Conservation (phyloP, 164 flowering plant species). For the Santalum album region DNA sequence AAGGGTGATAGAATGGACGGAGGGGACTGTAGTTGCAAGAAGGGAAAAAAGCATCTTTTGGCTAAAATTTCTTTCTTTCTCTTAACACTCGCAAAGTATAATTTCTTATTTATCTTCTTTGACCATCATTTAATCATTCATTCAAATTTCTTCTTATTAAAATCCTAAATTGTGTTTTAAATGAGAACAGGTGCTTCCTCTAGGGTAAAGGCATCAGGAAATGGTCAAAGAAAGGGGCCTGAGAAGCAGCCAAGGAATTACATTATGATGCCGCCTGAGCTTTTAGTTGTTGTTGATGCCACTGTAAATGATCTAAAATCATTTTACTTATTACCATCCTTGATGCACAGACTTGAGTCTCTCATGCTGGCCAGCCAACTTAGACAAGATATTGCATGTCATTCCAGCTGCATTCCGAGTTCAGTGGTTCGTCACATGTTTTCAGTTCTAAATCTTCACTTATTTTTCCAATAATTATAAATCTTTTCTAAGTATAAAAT, state of each 20-base stretch:
- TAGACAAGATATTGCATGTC: slow-evolving; percentile 48
- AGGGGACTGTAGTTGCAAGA: too few species aligned
- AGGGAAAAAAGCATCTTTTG: too few species aligned
- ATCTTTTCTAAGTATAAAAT: neutral
- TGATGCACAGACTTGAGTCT: slow-evolving; percentile 82
- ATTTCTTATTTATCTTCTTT: too few species aligned
- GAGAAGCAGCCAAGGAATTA: slow-evolving; percentile 31
- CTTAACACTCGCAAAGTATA: too few species aligned
- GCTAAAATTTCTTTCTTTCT: too few species aligned
- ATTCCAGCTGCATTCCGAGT: slow-evolving; percentile 41
- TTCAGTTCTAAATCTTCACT: neutral
- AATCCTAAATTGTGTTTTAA: too few species aligned
- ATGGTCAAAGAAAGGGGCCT: slow-evolving; percentile 6
- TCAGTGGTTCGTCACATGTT: slow-evolving; percentile 44
- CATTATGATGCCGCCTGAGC: slow-evolving; percentile 90
- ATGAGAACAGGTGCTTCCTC: slow-evolving; percentile 17
- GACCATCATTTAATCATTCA: too few species aligned
- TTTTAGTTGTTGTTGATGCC: slow-evolving; percentile 40
- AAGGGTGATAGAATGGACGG: too few species aligned
- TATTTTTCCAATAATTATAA: neutral
- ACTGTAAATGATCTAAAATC: slow-evolving; percentile 40
- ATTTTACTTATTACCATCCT: slow-evolving; percentile 76
- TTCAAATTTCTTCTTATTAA: too few species aligned
- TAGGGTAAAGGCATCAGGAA: slow-evolving; percentile 11
- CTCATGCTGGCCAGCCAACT: slow-evolving; percentile 90